phyloP scores from a whole-genome alignment of 805 yeast genomes.

The Cyberlindnera xishuangbannaensis region DNA sequence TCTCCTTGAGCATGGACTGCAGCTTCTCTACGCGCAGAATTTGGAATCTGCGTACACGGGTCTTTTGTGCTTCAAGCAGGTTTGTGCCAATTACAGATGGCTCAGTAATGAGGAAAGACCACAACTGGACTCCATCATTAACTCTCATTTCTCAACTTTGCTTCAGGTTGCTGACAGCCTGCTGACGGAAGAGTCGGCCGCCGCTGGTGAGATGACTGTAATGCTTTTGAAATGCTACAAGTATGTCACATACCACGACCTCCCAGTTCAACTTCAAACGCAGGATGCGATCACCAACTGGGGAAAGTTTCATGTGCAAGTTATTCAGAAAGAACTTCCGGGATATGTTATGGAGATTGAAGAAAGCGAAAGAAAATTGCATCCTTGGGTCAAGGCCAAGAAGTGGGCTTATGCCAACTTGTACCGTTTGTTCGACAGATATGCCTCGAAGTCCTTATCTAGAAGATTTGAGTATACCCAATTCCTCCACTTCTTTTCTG shows the following conservation, averaged over 20 bases:
- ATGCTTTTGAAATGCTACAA: slow-evolving; percentile 72
- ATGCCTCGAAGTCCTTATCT: slow-evolving; percentile 46
- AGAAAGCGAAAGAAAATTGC: slow-evolving; percentile 42
- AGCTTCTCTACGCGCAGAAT: slow-evolving; percentile 40
- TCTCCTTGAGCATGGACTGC: slow-evolving; percentile 40
- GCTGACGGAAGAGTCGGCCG: slow-evolving; percentile 34
- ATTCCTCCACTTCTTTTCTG: slow-evolving; percentile 50
- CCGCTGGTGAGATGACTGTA: slow-evolving; percentile 68
- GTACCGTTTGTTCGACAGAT: slow-evolving; percentile 63
- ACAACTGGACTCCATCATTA: slow-evolving; percentile 48
- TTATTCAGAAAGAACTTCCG: slow-evolving; percentile 59
- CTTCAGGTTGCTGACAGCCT: slow-evolving; percentile 58
- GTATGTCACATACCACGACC: slow-evolving; percentile 64
- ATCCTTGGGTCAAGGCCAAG: slow-evolving; percentile 68
- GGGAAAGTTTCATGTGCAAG: slow-evolving; percentile 70
- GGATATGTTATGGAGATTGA: slow-evolving; percentile 43
- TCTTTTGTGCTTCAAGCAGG: slow-evolving; percentile 60
- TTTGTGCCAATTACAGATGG: slow-evolving; percentile 71
- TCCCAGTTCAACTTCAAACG: slow-evolving; percentile 61
- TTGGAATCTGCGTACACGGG: slow-evolving; percentile 53
- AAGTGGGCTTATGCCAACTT: slow-evolving; percentile 89
- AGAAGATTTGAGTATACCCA: slow-evolving; percentile 50
- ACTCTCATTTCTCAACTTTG: slow-evolving; percentile 58
- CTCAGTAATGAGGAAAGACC: slow-evolving; percentile 48
- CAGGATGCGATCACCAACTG: slow-evolving; percentile 51